Base-by-base conservation (phyloP, 208 protist genomes). In the Phytomonas sp. region DNA sequence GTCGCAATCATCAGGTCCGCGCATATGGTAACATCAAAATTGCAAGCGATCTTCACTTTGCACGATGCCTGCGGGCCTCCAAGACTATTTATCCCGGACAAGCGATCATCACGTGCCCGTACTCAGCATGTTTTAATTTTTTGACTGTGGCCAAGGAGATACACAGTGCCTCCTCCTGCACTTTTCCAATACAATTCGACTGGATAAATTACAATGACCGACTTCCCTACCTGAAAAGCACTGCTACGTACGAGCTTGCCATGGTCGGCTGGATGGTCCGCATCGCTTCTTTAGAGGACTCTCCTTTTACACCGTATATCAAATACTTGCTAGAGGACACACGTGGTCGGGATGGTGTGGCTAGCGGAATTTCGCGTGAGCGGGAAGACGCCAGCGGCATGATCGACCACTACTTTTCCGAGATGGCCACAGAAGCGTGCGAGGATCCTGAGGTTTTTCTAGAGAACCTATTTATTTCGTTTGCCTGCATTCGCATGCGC, bases 141-240 rank as follows among this genome's bases (percentile, higher is more conserved):
- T 73, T 95, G 3, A 76, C 77, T 36, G 86, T 85, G 29, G 81
- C 85, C 28, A 74, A 75, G 62, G 87, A 93, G 74, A 91, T 93
- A 81, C 87, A 73, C 71, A 51, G 13, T 46, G 64, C 68, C 31
- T 23, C 40, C n/a, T 64, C 67, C 6, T 73, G 73, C 32, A 74
- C 62, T 36, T 95, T 95, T 60, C 90, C 90, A 37, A 67, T 93
- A 11, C 81, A 83, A 72, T 68, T 95, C 61, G 89, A 92, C 73
- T 95, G 90, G 87, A 90, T 92, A 80, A 95, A 95, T 70, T 93
- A 93, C 78, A 83, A 91, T 63, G 75, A 93, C 53, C 74, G 79
- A 23, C 66, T 91, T 43, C 69, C 63, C 8, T 93, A 81, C 75
- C 72, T 95, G 62, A 68, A 65, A 62, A 84, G 81, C 51, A 77